Base-by-base conservation (phyloP, 306 rosid genomes). In the Citrullus mucosospermus region DNA sequence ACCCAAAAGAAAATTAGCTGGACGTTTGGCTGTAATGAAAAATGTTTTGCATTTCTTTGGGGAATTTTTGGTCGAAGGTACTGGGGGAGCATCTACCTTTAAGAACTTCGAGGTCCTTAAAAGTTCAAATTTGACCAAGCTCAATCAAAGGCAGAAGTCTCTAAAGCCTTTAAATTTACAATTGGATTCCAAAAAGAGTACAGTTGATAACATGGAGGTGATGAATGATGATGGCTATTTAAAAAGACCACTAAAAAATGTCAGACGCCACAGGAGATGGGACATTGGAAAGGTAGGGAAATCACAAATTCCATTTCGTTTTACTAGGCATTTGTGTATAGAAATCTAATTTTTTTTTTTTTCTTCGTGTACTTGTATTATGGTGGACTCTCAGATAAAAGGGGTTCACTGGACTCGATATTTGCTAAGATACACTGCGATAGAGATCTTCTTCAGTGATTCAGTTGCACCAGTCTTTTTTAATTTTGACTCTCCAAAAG, bases 211-310 rank as follows among this genome's bases (percentile, higher is more conserved):
- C 7, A 30, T 81, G 78, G 94, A 86, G 76, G 81, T 85, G 53
- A 70, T 81, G 66, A 85, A 89, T 80, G 98, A 88, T 73, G 83
- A 88, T 83, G 88, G 82, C 9, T 61, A 86, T 54, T 82, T 56
- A 60, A 79, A 78, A 81, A 92, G 86, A 85, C 87, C 80, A 25
- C 82, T 86, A 80, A 92, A 92, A 84, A 85, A 88, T 85, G 88
- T 91, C 70, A 95, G 90, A 83, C 98, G 98, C 73, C 97, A 92
- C 76, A 81, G 98, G 85, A 87, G 98, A 81, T 95, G 98, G 98
- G 86, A 91, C 83, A 82, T 95, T 80, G 88, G 88, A 84, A 95
- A 92, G 97, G 98, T 92, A 79, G 79, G 79, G 43, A 79, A 9
- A 78, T 46, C 59, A 62, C 63, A 32, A 4, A 38, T 81, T 85